These are phyloP conservation scores for Elongisporangium prolatum DNA, from an alignment of 352 stramenopile species.

Conservation along the genomic window DNA sequence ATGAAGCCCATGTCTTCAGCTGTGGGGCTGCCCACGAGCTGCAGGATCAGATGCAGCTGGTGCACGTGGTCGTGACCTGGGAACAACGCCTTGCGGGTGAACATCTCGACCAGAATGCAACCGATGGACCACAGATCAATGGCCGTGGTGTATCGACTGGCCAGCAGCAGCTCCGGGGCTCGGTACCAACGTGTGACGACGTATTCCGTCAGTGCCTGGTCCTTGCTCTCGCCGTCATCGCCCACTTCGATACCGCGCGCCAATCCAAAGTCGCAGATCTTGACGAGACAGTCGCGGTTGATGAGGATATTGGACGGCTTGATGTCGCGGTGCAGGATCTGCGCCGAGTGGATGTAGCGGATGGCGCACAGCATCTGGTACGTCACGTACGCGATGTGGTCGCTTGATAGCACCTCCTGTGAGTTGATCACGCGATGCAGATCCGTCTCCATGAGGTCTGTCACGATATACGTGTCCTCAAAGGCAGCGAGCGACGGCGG, in stretches of 20 bases:
- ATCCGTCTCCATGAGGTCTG: constrained; percentile 80
- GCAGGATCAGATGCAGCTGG: constrained; percentile 87
- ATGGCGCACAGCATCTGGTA: constrained; percentile 81
- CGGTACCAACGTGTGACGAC: constrained; percentile 94
- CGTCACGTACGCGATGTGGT: constrained; percentile 81
- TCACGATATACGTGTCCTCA: constrained; percentile 85
- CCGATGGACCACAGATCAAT: constrained; percentile 96
- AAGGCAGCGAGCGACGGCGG: constrained; percentile 66
- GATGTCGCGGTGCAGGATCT: constrained; percentile 89
- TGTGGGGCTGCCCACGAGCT: constrained; percentile 60
- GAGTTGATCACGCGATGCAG: constrained; percentile 82
- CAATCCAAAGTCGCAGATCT: constrained; percentile 89
- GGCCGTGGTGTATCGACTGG: constrained; percentile 92
- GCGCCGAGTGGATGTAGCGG: constrained; percentile 83
- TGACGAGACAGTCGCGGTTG: constrained; percentile 88
- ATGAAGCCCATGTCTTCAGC: constrained; percentile 72
- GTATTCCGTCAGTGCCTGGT: constrained; percentile 84
- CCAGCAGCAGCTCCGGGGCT: constrained; percentile 91
- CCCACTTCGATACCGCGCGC: constrained; percentile 65
- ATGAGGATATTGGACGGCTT: constrained; percentile 97
- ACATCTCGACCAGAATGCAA: constrained; percentile 99
- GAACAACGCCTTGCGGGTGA: constrained; percentile 81
- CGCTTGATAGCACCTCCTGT: constrained; percentile 51
- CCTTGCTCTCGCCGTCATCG: constrained; percentile 30
- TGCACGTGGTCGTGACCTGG: constrained; percentile 83